Evolutionary conservation across 2,329 filamentous ascomycete species (phyloP).

Genomic region (Pseudocercospora fuligena): DNA sequence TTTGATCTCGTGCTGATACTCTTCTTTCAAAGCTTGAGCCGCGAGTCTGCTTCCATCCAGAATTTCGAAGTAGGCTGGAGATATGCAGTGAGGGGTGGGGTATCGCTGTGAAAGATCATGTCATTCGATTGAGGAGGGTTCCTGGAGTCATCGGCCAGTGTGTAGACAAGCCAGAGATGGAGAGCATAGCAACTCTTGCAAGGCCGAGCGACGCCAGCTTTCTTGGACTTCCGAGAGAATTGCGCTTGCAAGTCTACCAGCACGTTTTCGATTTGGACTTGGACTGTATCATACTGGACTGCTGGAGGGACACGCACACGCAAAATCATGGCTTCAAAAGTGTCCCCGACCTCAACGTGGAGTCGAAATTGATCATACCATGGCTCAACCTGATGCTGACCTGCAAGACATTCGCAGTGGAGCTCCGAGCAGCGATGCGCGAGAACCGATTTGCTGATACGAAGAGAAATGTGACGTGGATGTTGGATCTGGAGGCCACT

Average conservation of each 20-base stretch:
- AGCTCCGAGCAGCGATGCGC: slow-evolving; percentile 23
- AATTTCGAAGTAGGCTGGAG: background rate
- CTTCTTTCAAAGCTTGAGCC: background rate
- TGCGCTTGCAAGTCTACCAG: slow-evolving; percentile 27
- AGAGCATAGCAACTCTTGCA: background rate
- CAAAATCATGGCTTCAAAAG: slow-evolving; percentile 48
- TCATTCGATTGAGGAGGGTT: background rate
- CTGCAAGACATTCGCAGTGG: slow-evolving; percentile 24
- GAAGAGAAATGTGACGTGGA: slow-evolving; percentile 18
- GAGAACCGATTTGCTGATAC: slow-evolving; percentile 15
- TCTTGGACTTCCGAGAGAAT: slow-evolving; percentile 24
- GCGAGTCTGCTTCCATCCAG: background rate
- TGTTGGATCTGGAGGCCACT: slow-evolving; percentile 24
- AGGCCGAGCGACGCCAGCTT: slow-evolving; percentile 19
- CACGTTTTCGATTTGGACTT: slow-evolving; percentile 25
- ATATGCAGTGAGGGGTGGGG: background rate
- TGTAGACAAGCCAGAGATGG: background rate
- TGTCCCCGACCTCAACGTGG: slow-evolving; percentile 20
- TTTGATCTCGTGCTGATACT: background rate
- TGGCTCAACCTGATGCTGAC: slow-evolving; percentile 30
- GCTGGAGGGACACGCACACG: slow-evolving; percentile 21
- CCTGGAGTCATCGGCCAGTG: background rate
- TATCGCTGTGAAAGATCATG: background rate
- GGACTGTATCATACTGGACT: slow-evolving; percentile 13
- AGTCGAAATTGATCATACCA: slow-evolving; percentile 21